Evolutionary conservation across 768 basidiomycete genomes (phyloP).

Genomic region (Tricholoma furcatifolium): DNA sequence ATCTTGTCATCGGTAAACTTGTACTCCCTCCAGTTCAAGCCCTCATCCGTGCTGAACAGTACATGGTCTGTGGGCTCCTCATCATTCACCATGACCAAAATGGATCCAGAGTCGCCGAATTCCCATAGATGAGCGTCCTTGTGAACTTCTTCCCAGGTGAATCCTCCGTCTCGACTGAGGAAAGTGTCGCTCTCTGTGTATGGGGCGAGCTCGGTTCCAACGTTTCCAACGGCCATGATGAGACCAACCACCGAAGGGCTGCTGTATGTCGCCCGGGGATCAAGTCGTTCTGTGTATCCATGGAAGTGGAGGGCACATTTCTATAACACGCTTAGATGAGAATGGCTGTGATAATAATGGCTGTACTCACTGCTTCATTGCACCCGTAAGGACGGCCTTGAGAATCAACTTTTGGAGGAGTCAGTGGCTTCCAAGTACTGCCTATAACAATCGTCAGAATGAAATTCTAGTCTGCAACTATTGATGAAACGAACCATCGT

Average conservation of each 20-base stretch:
- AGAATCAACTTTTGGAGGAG: constrained; percentile 75
- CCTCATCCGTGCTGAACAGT: constrained; percentile 88
- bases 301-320: constrained; percentile 88
- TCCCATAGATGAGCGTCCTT: constrained; percentile 98
- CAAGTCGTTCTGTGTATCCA: constrained; percentile 91
- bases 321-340: constrained; percentile 35
- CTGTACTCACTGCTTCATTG: constrained; percentile 50
- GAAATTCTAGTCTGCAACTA: neutral
- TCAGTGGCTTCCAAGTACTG: constrained; percentile 82
- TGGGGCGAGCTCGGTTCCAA: constrained; percentile 76
- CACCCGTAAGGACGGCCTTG: constrained; percentile 73
- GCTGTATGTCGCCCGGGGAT: constrained; percentile 90
- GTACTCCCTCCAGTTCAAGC: constrained; percentile 85
- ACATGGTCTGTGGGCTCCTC: constrained; percentile 90
- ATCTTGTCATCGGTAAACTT: constrained; percentile 74
- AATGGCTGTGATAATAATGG: neutral
- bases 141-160: constrained; percentile 98
- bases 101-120: constrained; percentile 95
- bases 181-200: constrained; percentile 94
- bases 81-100: constrained; percentile 93
- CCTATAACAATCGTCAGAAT: constrained; percentile 38
- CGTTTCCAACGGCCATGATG: constrained; percentile 95
- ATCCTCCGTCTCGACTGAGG: constrained; percentile 94
- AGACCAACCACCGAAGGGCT: constrained; percentile 90
- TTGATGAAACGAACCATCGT: constrained; percentile 69